Evolutionary conservation across 116 monocot genomes (phyloP), one percentile per base, ranked within the genome.

Genomic region (Zostera marina): DNA sequence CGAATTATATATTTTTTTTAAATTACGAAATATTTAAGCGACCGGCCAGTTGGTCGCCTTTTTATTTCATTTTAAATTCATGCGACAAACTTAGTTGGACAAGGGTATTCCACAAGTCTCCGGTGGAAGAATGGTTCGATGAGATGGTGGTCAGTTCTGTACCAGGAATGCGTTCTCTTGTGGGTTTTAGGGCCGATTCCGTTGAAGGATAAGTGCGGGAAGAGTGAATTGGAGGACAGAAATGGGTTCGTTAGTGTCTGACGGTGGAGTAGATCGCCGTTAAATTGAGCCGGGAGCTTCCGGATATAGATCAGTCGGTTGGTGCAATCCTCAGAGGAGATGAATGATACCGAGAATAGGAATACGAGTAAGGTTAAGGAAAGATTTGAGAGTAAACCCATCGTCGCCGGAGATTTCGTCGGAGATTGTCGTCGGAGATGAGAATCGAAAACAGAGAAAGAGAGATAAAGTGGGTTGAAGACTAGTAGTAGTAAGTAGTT

Each of bases 51-150:
- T n/a, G n/a, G n/a, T n/a, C n/a, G n/a, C n/a, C n/a, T n/a, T n/a
- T n/a, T n/a, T n/a, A n/a, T n/a, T n/a, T n/a, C n/a, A n/a, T n/a
- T n/a, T n/a, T n/a, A n/a, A n/a, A n/a, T n/a, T n/a, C n/a, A n/a
- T n/a, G n/a, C n/a, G n/a, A n/a, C n/a, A n/a, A n/a, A n/a, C n/a
- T n/a, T n/a, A 66, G 68, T 53, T 47, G 82, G 71, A 57, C 87
- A 87, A 25, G 73, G 76, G 63, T 76, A 72, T 53, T 81, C 78
- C 16, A 76, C 68, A 43, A 85, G 53, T 55, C 78, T 71, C 44
- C 63, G 73, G 72, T 85, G 77, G 77, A 80, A 77, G 69, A 76
- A 47, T 47, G 53, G 73, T 48, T 81, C 78, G 43, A 81, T 63
- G 42, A 76, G 62, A 62, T 52, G 70, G 17, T 67, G 63, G 52